Conservation (phyloP, 176 grass and related monocot species). For the Triticum aestivum region DNA sequence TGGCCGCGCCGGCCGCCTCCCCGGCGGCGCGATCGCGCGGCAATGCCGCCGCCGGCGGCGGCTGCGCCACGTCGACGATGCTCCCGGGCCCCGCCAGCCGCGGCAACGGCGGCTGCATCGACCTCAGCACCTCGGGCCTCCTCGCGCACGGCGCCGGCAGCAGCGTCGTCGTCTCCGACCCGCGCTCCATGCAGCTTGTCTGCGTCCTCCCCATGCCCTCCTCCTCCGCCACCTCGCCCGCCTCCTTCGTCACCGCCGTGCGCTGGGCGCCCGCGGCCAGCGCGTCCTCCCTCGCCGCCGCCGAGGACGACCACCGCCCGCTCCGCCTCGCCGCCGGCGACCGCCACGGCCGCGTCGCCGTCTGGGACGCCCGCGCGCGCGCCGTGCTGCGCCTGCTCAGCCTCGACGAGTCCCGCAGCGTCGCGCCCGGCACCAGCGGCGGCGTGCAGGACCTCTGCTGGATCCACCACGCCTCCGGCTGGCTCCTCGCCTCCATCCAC, state of each 20-base stretch:
- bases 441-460: constrained; percentile 95
- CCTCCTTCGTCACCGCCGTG: constrained; percentile 57
- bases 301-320: constrained; percentile 44
- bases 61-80: constrained; percentile 48
- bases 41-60: constrained; percentile 9
- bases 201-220: constrained; percentile 90
- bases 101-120: constrained; percentile 85
- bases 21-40: constrained; percentile 38
- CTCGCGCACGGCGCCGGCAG: constrained; percentile 92
- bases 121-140: constrained; percentile 78
- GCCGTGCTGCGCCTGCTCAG: constrained; percentile 72
- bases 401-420: constrained; percentile 54
- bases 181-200: constrained; percentile 90
- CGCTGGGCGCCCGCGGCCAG: constrained; percentile 30
- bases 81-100: constrained; percentile 80
- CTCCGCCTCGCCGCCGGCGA: constrained; percentile 80
- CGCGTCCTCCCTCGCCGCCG: constrained; percentile 30
- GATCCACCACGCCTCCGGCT: constrained; percentile 67
- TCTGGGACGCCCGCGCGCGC: constrained; percentile 78
- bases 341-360: constrained; percentile 83
- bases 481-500: constrained; percentile 85
- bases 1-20: constrained; percentile 18
- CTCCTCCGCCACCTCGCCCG: constrained; percentile 39
- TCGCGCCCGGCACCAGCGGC: constrained; percentile 40
- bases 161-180: constrained; percentile 76